Conservation (phyloP, 768 basidiomycete genomes). For the Trametes gibbosa region DNA sequence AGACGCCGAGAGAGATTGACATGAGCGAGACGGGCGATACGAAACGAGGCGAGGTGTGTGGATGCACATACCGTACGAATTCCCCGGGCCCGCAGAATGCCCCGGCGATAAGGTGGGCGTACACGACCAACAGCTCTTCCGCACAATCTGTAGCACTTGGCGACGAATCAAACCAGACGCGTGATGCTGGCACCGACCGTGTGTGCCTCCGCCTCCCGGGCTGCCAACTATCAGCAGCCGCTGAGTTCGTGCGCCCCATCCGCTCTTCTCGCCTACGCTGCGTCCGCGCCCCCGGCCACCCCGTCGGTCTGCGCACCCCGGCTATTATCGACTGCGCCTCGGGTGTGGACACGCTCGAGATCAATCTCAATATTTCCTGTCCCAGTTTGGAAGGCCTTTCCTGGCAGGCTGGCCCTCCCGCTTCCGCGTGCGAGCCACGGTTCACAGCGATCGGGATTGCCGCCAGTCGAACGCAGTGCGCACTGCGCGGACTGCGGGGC, state of each 20-base stretch:
- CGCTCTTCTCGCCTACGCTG: too few relatives aligned
- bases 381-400: not conserved
- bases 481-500: not conserved
- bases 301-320: too few relatives aligned
- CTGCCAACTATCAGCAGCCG: not conserved
- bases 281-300: too few relatives aligned
- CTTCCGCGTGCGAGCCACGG: not conserved
- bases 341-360: too few relatives aligned
- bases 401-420: not conserved
- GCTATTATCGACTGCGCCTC: too few relatives aligned
- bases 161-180: constrained; percentile 9
- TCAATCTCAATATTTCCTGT: too few relatives aligned
- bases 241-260: not conserved
- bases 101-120: constrained; percentile 18
- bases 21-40: not conserved
- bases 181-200: constrained; percentile 5
- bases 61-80: not conserved
- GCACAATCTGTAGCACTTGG: too few relatives aligned
- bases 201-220: not conserved
- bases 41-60: too few relatives aligned
- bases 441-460: not conserved
- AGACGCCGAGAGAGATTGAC: constrained; percentile 3
- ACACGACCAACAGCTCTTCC: not conserved
- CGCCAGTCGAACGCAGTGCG: not conserved
- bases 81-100: not conserved